These are phyloP conservation scores for Candida gorgasii DNA, from an alignment of 805 yeast species.

Conservation along the genomic window DNA sequence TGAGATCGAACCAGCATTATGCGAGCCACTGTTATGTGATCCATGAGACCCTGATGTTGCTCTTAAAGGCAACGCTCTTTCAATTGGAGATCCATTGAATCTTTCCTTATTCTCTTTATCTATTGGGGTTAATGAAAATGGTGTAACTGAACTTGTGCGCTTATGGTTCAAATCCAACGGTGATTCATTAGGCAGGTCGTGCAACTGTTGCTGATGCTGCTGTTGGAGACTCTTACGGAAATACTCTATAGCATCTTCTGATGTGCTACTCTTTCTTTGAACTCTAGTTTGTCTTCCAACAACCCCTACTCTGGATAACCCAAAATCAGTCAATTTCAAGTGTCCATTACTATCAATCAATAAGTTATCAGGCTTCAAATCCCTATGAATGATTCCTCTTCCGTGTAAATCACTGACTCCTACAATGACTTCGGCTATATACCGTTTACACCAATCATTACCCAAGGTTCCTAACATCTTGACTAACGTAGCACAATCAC, in stretches of 20 bases:
- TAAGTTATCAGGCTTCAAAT: constrained; percentile 91
- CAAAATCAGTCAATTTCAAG: constrained; percentile 91
- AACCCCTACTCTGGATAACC: constrained; percentile 86
- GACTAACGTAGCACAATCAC: constrained; percentile 87
- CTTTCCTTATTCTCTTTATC: constrained; percentile 21
- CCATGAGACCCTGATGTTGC: constrained; percentile 3
- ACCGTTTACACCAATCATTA: constrained; percentile 81
- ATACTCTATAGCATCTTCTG: constrained; percentile 43
- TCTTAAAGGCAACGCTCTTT: neutral
- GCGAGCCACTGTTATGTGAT: constrained; percentile 1
- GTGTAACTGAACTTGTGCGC: constrained; percentile 44
- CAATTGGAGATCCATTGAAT: constrained; percentile 11
- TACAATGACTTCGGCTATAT: constrained; percentile 85
- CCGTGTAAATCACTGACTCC: constrained; percentile 89
- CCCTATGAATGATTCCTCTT: constrained; percentile 91
- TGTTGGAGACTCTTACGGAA: constrained; percentile 31
- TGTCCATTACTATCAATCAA: constrained; percentile 87
- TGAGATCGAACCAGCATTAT: constrained; percentile 27
- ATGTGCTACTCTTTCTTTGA: constrained; percentile 42
- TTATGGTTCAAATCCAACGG: constrained; percentile 28
- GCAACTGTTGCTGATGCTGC: neutral
- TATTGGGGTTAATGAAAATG: constrained; percentile 44
- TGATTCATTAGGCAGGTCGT: constrained; percentile 20
- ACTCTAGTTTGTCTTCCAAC: constrained; percentile 68
- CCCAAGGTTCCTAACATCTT: constrained; percentile 82